These are phyloP conservation scores for Alternaria sp. DNA, from an alignment of 2,329 filamentous ascomycete genomes.

Conservation along the genomic window DNA sequence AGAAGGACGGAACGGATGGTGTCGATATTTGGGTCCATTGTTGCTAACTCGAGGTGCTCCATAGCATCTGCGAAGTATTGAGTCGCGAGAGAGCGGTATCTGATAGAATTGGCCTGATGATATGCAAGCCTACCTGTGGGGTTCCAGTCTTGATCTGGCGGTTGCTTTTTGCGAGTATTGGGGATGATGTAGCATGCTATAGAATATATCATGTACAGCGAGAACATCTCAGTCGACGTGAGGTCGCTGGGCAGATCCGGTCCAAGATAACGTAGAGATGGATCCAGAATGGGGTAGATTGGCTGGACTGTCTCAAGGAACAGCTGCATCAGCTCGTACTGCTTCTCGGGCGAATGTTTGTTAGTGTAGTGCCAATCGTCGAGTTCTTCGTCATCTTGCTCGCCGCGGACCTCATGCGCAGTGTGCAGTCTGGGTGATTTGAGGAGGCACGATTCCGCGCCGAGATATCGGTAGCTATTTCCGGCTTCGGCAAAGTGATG, in stretches of 20 bases:
- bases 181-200: conserved; percentile 46
- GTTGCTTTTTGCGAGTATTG: conserved; percentile 32
- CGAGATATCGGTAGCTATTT: conserved; percentile 46
- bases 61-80: conserved; percentile 42
- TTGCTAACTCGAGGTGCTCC: conserved; percentile 44
- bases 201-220: conserved; percentile 48
- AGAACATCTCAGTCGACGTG: conserved; percentile 37
- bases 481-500: conserved; percentile 46
- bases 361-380: conserved; percentile 36
- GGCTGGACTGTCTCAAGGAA: conserved; percentile 42
- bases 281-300: conserved; percentile 43
- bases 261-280: conserved; percentile 35
- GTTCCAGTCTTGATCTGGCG: conserved; percentile 31
- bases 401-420: conserved; percentile 21
- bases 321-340: conserved; percentile 41
- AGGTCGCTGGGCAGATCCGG: conserved; percentile 35
- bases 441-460: conserved; percentile 44
- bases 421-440: conserved; percentile 41
- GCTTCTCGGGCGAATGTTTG: conserved; percentile 35
- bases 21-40: conserved; percentile 41
- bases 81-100: conserved; percentile 39
- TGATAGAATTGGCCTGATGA: conserved; percentile 41
- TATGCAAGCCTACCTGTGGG: conserved; percentile 37
- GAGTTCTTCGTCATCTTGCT: conserved; percentile 30
- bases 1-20: conserved; percentile 44